Percentiles rank a stretch among this genome's conserved stretches.
Conservation (phyloP, 2,329 filamentous ascomycete genomes). For the Botrytis fragariae region DNA sequence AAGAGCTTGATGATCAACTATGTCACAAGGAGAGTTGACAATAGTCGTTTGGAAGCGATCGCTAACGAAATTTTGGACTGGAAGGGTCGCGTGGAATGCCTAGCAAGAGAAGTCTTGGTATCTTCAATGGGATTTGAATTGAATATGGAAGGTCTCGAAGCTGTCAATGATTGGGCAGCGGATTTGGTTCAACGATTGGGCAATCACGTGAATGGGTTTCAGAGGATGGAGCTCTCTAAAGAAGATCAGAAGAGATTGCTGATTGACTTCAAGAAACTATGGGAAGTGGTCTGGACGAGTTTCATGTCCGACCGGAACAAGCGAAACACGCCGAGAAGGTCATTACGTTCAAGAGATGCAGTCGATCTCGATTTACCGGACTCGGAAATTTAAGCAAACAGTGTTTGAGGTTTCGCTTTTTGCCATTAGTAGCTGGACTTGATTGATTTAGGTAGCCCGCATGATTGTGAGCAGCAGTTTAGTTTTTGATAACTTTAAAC, state of each 20-base stretch:
- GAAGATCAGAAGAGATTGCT: slow-evolving; percentile 23
- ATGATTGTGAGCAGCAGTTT: background rate
- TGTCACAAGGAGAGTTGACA: slow-evolving; percentile 22
- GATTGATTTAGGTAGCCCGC: background rate
- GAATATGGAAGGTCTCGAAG: slow-evolving; percentile 12
- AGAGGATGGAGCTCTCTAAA: slow-evolving; percentile 24
- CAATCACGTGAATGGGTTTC: slow-evolving; percentile 22
- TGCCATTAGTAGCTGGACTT: background rate
- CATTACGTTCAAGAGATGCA: slow-evolving; percentile 5
- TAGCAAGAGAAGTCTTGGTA: slow-evolving; percentile 22
- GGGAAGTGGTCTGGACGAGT: slow-evolving; percentile 25
- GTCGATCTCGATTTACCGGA: background rate
- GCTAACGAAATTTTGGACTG: slow-evolving; percentile 23
- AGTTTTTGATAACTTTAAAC: background rate
- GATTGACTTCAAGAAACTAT: slow-evolving; percentile 28
- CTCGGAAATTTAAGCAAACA: background rate
- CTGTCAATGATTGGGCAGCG: slow-evolving; percentile 24
- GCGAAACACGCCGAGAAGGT: slow-evolving; percentile 6
- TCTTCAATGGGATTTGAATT: slow-evolving; percentile 18
- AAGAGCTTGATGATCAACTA: slow-evolving; percentile 32
- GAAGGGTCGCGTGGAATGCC: slow-evolving; percentile 23
- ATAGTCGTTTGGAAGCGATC: slow-evolving; percentile 19
- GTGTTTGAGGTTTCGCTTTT: background rate
- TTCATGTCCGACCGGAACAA: slow-evolving; percentile 18
- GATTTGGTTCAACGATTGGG: slow-evolving; percentile 23